Evolutionary conservation across 2,329 filamentous ascomycete species (phyloP), one percentile per base, ranked within the genome.

Genomic region (Acephala macrosclerotiorum): DNA sequence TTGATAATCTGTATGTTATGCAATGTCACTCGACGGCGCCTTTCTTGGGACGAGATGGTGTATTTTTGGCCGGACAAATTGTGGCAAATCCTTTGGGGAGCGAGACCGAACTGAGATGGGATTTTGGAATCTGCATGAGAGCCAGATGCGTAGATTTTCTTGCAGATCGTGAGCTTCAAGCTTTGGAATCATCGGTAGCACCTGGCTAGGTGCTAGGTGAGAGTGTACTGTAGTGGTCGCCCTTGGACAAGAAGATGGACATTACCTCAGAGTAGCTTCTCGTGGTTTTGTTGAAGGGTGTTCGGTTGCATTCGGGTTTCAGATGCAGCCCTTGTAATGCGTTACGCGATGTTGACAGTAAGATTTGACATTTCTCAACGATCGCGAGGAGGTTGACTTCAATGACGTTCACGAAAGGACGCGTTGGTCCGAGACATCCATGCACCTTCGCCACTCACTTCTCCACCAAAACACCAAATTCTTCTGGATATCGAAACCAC

Each of bases 1-100:
- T 38, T 45, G 35, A 36, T 56, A 33, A 56, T 61, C 36, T 8
- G 55, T 35, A 61, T 45, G 60, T 33, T 42, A 56, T 56, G 49
- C 49, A 61, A 45, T 56, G 49, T 45, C 60, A 56, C 35, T 61
- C 35, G 60, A 25, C 12, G 6, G n/a, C 9, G 29, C 26, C 11
- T 18, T 12, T 25, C 4, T 20, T 22, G 45, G 18, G 9, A 8
- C n/a, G 45, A 49, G 45, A 22, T 25, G 45, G 7, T 49, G 9
- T 22, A 11, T 22, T 49, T 25, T 26, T 26, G 45, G 7, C 45
- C 45, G 25, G 45, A 42, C 40, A 42, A 42, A 42, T 42, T 16
- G 40, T n/a, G 18, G 40, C 12, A 42, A 42, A 2, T n/a, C 40
- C 6, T n/a, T 1, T 2, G n/a, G 26, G 47, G 12, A 53, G 47